Percentiles rank a stretch among this genome's conserved stretches.
These are phyloP conservation scores for Xylariaceae sp. DNA, from an alignment of 2,329 filamentous ascomycete species.

Conservation along the genomic window DNA sequence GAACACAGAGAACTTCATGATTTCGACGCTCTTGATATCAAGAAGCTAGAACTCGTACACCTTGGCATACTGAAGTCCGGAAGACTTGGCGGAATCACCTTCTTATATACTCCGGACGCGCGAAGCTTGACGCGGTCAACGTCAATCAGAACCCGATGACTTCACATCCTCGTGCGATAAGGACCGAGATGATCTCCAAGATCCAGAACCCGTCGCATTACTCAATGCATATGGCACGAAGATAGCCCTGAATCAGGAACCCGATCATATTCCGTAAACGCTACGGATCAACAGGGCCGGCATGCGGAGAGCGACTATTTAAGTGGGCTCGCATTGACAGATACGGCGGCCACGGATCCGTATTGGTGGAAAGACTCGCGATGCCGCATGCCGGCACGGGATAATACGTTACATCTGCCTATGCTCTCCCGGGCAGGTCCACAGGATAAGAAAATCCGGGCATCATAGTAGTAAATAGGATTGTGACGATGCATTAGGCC, in stretches of 20 bases:
- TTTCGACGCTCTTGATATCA: neutral
- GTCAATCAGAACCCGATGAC: neutral
- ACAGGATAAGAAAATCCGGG: neutral
- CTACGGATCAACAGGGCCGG: neutral
- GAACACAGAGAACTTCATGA: slow-evolving; percentile 10
- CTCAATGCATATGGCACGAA: too few relatives aligned
- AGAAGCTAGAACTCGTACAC: neutral
- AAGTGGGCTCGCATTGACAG: neutral
- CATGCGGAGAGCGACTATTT: neutral
- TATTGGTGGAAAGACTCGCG: slow-evolving; percentile 15
- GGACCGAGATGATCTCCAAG: neutral
- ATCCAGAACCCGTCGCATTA: too few relatives aligned
- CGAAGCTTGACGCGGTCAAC: neutral
- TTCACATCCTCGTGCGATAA: neutral
- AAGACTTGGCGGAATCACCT: neutral
- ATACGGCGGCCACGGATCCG: slow-evolving; percentile 6
- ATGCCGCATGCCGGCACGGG: neutral
- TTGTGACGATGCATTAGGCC: too few relatives aligned
- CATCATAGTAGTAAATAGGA: neutral
- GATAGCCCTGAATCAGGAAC: neutral
- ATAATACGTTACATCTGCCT: slow-evolving; percentile 9
- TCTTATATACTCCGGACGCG: neutral
- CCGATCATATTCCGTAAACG: neutral
- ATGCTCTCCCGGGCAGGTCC: slow-evolving; percentile 1
- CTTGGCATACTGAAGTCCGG: too few relatives aligned